Evolutionary conservation across 2,329 filamentous ascomycete species (phyloP).

Genomic region (Daldinia eschscholtzii): DNA sequence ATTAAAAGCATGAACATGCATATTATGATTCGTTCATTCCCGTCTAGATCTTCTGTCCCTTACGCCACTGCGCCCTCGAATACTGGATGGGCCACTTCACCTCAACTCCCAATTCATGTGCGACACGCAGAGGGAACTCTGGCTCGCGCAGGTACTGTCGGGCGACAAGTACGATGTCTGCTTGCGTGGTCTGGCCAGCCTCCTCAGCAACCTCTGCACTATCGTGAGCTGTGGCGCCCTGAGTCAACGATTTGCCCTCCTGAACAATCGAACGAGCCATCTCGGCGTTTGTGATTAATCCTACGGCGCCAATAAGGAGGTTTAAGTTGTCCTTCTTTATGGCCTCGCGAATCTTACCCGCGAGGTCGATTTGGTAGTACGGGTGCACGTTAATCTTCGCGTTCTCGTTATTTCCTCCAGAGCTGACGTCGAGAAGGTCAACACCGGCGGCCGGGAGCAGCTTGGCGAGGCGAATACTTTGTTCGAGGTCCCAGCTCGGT

Average conservation of each 20-base stretch:
- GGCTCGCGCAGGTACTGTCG: constrained; percentile 87
- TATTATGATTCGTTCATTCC: neutral
- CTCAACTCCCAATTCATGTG: constrained; percentile 77
- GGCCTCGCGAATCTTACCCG: constrained; percentile 77
- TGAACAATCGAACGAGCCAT: constrained; percentile 73
- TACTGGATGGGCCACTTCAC: constrained; percentile 81
- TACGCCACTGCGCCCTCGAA: constrained; percentile 54
- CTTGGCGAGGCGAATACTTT: constrained; percentile 75
- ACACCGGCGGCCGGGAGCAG: constrained; percentile 79
- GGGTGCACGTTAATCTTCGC: constrained; percentile 73
- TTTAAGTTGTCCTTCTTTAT: constrained; percentile 62
- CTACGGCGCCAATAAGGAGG: constrained; percentile 80
- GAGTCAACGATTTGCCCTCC: constrained; percentile 58
- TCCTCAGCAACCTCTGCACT: constrained; percentile 58
- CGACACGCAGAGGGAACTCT: constrained; percentile 79
- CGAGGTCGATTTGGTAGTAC: constrained; percentile 80
- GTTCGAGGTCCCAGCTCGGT: constrained; percentile 75
- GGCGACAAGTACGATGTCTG: constrained; percentile 80
- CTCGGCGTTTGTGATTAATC: constrained; percentile 76
- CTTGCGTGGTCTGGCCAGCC: constrained; percentile 58
- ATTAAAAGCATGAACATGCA: neutral
- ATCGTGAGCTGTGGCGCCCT: constrained; percentile 53
- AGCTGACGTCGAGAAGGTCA: constrained; percentile 86
- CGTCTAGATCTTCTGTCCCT: constrained; percentile 48
- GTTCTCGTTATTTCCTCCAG: constrained; percentile 75